Conservation (phyloP, 192 early-diverging fungal genomes). For the Entomortierella beljakovae region DNA sequence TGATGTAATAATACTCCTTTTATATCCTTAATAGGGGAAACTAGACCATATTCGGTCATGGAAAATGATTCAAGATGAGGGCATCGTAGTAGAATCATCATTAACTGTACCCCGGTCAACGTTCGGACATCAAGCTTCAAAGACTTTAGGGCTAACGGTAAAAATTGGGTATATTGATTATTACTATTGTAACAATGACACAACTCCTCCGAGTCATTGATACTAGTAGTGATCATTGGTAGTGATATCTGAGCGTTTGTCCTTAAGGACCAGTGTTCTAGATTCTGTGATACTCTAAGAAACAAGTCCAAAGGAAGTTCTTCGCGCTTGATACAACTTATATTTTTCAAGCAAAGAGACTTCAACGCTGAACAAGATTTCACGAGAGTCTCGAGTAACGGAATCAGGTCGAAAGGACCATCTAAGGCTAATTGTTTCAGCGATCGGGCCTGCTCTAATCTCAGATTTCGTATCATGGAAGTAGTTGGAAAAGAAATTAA, state of each 20-base stretch:
- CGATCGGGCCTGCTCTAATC: not conserved
- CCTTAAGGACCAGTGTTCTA: slow-evolving; percentile 9
- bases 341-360: slow-evolving; percentile 14
- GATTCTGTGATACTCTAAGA: not conserved
- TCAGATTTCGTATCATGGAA: slow-evolving; percentile 2
- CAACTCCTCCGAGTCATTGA: not conserved
- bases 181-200: not conserved
- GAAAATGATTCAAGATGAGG: slow-evolving; percentile 18
- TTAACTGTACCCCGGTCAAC: slow-evolving; percentile 11
- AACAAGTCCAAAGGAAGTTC: not conserved
- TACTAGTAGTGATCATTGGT: not conserved
- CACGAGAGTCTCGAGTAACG: not conserved
- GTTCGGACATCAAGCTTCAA: slow-evolving; percentile 21
- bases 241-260: slow-evolving; percentile 9
- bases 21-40: not conserved
- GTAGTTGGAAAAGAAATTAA: slow-evolving; percentile 23
- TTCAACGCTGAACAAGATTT: not conserved
- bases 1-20: not conserved
- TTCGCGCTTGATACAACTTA: slow-evolving; percentile 20
- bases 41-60: slow-evolving; percentile 21
- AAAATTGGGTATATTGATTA: not conserved
- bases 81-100: slow-evolving; percentile 5
- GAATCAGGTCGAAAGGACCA: slow-evolving; percentile 25
- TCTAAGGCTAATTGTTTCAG: slow-evolving; percentile 6
- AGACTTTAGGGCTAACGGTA: not conserved